phyloP scores from a whole-genome alignment of 2,329 filamentous ascomycete genomes.

The Geosmithia flava region DNA sequence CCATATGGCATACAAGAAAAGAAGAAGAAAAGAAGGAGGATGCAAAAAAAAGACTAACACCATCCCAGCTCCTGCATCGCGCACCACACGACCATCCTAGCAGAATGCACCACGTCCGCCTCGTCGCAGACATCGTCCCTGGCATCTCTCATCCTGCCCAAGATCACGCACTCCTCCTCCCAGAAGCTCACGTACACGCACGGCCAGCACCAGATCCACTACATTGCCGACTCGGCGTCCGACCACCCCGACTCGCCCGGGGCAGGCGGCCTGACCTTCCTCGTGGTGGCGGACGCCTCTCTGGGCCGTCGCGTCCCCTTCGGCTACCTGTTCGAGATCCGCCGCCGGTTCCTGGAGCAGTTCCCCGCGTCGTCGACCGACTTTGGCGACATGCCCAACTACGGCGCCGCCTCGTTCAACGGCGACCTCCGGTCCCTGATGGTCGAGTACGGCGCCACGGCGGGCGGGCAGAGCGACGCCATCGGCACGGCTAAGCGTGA shows the following conservation, averaged over 20 bases:
- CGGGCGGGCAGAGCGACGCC: slow-evolving; percentile 65
- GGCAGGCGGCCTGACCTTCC: slow-evolving; percentile 77
- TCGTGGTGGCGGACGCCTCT: slow-evolving; percentile 72
- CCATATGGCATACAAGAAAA: no score
- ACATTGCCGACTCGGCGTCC: slow-evolving; percentile 74
- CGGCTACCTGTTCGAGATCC: slow-evolving; percentile 82
- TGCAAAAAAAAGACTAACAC: slow-evolving; percentile 1
- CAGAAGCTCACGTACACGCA: slow-evolving; percentile 94
- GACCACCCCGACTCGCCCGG: slow-evolving; percentile 44
- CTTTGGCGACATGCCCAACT: slow-evolving; percentile 69
- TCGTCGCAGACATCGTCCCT: slow-evolving; percentile 75
- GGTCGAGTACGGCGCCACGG: slow-evolving; percentile 71
- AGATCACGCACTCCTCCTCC: slow-evolving; percentile 68
- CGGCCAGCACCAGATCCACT: slow-evolving; percentile 86
- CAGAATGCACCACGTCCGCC: slow-evolving; percentile 82
- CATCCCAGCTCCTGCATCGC: slow-evolving; percentile 74
- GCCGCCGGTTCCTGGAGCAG: slow-evolving; percentile 68
- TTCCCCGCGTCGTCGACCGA: slow-evolving; percentile 34
- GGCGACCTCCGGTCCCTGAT: slow-evolving; percentile 63
- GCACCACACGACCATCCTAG: slow-evolving; percentile 81
- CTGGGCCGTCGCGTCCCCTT: slow-evolving; percentile 85
- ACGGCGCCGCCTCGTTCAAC: slow-evolving; percentile 86
- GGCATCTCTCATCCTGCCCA: slow-evolving; percentile 87
- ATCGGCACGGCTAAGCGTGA: slow-evolving; percentile 74
- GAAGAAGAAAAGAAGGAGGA: not conserved